phyloP scores from a whole-genome alignment of 164 flowering plant species.

The Macadamia tetraphylla region DNA sequence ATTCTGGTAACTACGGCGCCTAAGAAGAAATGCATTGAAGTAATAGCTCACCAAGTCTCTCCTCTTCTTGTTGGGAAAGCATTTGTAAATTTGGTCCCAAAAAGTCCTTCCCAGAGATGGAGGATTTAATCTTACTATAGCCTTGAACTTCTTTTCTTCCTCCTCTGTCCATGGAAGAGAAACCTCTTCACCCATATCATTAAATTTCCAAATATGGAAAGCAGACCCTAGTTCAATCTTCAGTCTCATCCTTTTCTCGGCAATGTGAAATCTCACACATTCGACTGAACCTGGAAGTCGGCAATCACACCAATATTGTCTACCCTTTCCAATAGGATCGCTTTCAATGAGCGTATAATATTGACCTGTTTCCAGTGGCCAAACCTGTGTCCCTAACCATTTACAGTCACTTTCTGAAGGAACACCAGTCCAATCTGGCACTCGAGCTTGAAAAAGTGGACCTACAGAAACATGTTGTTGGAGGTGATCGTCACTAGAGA shows the following conservation, averaged over 20 bases:
- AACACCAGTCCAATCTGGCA: constrained; percentile 61
- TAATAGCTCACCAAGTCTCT: constrained; percentile 70
- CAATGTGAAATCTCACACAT: constrained; percentile 68
- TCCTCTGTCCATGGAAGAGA: constrained; percentile 49
- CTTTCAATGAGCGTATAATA: constrained; percentile 29
- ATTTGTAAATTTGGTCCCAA: constrained; percentile 40
- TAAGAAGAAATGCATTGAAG: constrained; percentile 70
- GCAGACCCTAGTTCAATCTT: constrained; percentile 62
- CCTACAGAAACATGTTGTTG: constrained; percentile 43
- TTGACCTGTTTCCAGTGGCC: constrained; percentile 49
- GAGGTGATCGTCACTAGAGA: constrained; percentile 13
- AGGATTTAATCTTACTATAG: constrained; percentile 38
- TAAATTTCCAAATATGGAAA: constrained; percentile 54
- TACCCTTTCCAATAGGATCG: constrained; percentile 69
- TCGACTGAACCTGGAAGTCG: constrained; percentile 46
- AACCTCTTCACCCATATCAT: constrained; percentile 76
- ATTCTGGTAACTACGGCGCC: constrained; percentile 66
- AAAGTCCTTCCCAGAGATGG: constrained; percentile 33
- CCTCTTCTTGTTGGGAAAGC: constrained; percentile 45
- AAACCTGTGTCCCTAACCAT: constrained; percentile 65
- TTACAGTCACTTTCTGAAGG: constrained; percentile 47
- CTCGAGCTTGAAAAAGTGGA: constrained; percentile 51
- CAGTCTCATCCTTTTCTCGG: constrained; percentile 44
- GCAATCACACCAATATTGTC: constrained; percentile 66
- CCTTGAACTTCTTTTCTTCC: constrained; percentile 50